A percentile compares a stretch with the other conserved stretches of the same genome.
Conservation (phyloP, 805 yeast species). For the Teunomyces barrocoloradensis region DNA sequence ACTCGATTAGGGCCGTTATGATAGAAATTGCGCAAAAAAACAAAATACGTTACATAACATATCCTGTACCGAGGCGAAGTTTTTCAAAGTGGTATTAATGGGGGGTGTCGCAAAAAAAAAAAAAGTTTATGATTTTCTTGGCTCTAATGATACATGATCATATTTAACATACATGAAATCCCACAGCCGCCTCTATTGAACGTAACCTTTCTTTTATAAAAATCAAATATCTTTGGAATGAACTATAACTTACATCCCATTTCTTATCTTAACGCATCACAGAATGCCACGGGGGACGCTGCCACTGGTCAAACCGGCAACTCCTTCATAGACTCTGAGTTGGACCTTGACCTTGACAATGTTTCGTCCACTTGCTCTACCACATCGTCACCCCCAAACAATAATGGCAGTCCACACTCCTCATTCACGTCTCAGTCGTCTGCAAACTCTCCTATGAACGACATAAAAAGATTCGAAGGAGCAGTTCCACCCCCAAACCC, state of each 20-base stretch:
- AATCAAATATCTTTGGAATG: conserved; percentile 15
- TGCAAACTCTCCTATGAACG: conserved; percentile 32
- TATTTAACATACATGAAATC: conserved; percentile 2
- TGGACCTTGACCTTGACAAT: conserved; percentile 26
- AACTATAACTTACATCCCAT: conserved; percentile 46
- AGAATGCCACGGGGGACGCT: conserved; percentile 5
- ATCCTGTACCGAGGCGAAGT: background rate
- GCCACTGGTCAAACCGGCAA: background rate
- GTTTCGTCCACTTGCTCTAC: conserved; percentile 28
- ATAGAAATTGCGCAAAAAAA: background rate
- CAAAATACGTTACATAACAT: background rate
- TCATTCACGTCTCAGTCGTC: conserved; percentile 38
- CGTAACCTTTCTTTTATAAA: background rate
- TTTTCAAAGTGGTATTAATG: background rate
- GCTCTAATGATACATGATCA: conserved; percentile 1
- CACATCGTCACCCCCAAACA: conserved; percentile 14
- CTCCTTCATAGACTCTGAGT: conserved; percentile 21
- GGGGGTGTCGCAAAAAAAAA: background rate
- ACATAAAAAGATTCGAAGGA: conserved; percentile 8
- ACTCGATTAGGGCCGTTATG: background rate
- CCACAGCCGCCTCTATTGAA: background rate
- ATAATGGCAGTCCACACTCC: conserved; percentile 31
- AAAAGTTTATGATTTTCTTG: conserved; percentile 1
- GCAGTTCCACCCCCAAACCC: conserved; percentile 1
- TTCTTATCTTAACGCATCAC: conserved; percentile 39